A percentile compares a stretch with the other conserved stretches of the same genome.
phyloP scores from a whole-genome alignment of 441 rosid species.

The Erodium moschatum region DNA sequence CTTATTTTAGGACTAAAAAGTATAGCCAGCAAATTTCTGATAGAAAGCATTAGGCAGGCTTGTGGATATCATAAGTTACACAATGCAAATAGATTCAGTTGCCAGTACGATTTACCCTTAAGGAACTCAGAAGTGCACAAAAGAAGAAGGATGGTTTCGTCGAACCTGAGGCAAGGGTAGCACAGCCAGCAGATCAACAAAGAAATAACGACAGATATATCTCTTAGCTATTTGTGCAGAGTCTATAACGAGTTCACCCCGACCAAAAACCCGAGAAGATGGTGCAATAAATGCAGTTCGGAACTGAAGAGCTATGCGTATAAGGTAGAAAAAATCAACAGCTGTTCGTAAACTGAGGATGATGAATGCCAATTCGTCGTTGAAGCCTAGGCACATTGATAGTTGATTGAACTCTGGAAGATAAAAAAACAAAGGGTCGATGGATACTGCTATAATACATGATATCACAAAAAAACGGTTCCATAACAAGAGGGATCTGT shows the following conservation, averaged over 20 bases:
- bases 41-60: too few relatives aligned
- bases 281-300: slow-evolving; percentile 89
- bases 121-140: background rate
- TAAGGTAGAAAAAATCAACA: slow-evolving; percentile 56
- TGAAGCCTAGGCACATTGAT: slow-evolving; percentile 59
- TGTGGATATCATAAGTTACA: too few relatives aligned
- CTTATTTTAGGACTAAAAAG: too few relatives aligned
- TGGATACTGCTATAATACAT: slow-evolving; percentile 68
- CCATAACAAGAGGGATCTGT: slow-evolving; percentile 71
- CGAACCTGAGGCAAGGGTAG: slow-evolving; percentile 88
- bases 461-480: slow-evolving; percentile 72
- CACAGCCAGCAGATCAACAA: slow-evolving; percentile 69
- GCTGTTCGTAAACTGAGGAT: slow-evolving; percentile 53
- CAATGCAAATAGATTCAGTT: too few relatives aligned
- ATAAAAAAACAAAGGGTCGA: slow-evolving; percentile 84
- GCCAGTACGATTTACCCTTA: background rate
- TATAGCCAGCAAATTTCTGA: too few relatives aligned
- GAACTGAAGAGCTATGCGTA: slow-evolving; percentile 75
- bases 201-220: slow-evolving; percentile 58
- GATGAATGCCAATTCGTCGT: slow-evolving; percentile 48
- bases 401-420: slow-evolving; percentile 63
- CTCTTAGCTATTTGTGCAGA: slow-evolving; percentile 67
- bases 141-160: slow-evolving; percentile 2
- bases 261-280: slow-evolving; percentile 87
- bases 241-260: slow-evolving; percentile 94